Base-by-base conservation (phyloP, 2,329 filamentous ascomycete genomes). In the Thelonectria blattea region DNA sequence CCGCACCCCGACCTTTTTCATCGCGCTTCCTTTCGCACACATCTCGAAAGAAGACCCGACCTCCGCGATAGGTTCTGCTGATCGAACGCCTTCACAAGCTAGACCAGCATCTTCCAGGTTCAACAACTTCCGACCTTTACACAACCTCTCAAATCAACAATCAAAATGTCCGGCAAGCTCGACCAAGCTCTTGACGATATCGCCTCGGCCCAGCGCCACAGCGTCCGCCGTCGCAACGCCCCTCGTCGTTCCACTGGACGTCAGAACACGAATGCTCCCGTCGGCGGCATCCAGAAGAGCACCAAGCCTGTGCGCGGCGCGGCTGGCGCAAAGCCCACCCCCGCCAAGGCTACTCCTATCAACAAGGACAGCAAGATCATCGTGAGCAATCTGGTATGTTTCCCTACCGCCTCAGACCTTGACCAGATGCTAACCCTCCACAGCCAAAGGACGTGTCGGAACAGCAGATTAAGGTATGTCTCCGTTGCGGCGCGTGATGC, bases 381-480 rank as follows among this genome's bases (percentile, higher is more conserved):
- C 79, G 94, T 99, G 81, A 97, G 92, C 89, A 96, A 96, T 83
- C 86, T 99, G 85, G 93, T 97, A 90, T 80, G 93, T 70, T 49
- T 3, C 32, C 41, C 5, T 32, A 20, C 41, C 11, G n/a, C 34
- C 18, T 47, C 63, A 0, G 2, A 2, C 18, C n/a, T 15, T 34
- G 20, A 37, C 11, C n/a, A 14, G 5, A 14, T 47, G 50, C 85
- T 90, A 81, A 91, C 78, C 27, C 24, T 9, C 17, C 57, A 34
- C 70, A 98, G 92, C 95, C 95, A 78, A 89, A 90, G 83, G 95
- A 99, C 88, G 93, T 99, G 80, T 92, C 88, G 81, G 94, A 98
- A 86, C 83, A 83, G 83, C 92, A 96, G 89, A 96, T 99, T 84
- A 98, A 99, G 95, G 95, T 99, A 99, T 96, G 95, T 99, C 93